Conservation (phyloP, 768 basidiomycete species). For the Tulasnella sp. region DNA sequence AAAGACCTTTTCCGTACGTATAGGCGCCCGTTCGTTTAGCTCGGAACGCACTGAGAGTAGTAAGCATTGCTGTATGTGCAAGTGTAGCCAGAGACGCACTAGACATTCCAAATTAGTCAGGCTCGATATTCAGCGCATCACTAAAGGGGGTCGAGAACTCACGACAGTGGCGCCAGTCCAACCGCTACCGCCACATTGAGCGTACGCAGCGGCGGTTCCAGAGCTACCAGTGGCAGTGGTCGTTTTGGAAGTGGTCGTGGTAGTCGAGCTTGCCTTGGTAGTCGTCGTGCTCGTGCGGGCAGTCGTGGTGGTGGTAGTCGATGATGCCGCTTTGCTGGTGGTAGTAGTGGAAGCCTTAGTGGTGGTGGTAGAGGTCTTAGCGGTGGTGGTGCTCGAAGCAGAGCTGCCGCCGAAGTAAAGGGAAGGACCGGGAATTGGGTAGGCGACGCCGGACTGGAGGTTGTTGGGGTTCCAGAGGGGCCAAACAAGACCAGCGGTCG, state of each 20-base stretch:
- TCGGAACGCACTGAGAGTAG: conserved; percentile 45
- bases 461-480: conserved; percentile 16
- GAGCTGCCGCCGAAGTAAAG: conserved; percentile 22
- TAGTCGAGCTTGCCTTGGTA: not conserved
- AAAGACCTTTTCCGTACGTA: not conserved
- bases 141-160: not conserved
- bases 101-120: not conserved
- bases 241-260: not conserved
- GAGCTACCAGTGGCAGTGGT: not conserved
- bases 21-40: not conserved
- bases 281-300: not conserved
- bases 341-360: not conserved
- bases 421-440: conserved; percentile 35
- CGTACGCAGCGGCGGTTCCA: not conserved
- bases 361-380: not conserved
- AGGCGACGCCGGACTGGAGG: conserved; percentile 21
- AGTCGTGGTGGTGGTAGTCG: not conserved
- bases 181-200: conserved; percentile 1
- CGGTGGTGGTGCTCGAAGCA: not conserved
- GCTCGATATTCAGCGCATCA: not conserved
- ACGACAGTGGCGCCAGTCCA: conserved; percentile 1
- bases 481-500: conserved; percentile 26
- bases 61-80: conserved; percentile 34
- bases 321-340: not conserved
- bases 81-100: conserved; percentile 33